Evolutionary conservation across 768 basidiomycete species (phyloP), one percentile per base, ranked within the genome.

Genomic region (Kwoniella botswanensis): DNA sequence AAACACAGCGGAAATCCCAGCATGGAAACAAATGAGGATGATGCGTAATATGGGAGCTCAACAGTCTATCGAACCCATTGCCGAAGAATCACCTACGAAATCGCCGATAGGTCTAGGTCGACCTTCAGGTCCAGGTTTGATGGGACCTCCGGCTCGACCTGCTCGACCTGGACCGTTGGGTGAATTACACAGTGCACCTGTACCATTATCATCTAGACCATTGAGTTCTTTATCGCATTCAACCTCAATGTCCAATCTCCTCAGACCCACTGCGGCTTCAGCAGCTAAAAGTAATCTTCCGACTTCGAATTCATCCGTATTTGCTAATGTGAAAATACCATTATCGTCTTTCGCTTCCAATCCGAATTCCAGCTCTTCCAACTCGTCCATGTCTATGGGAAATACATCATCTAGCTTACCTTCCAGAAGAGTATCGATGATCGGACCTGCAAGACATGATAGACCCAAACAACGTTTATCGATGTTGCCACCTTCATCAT

Each of bases 1-100:
- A 17, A 24, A 15, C 24, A 21, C 69, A 57, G 44, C 69, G 15
- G 66, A 67, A 15, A 54, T 77, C 4, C 76, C 76, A 13, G 65
- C 73, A 9, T 73, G 74, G 74, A 74, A 76, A 64, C 66, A 67
- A 61, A 71, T 71, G 64, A 58, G 74, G 26, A 65, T 72, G 61
- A 59, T 71, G 54, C 61, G 62, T 11, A 62, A 62, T 15, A 22
- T 58, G 35, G 29, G 18, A 9, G 5, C 52, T 5, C 46, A 43
- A 15, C 56, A 57, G 29, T 26, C 63, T 17, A 64, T 70, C 44
- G 56, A 52, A 5, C 41, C 63, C 22, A 61, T 70, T 22, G 24
- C 68, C 2, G 68, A 70, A 54, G 68, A 70, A 44, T 63, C 53
- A 52, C 50, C 26, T 6, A 46, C 55, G 22, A 44, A 42, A 26